Percentiles rank a stretch among this genome's conserved stretches.
phyloP scores from a whole-genome alignment of 371 early-diverging fungal genomes.

The Rhizomucor miehei region DNA sequence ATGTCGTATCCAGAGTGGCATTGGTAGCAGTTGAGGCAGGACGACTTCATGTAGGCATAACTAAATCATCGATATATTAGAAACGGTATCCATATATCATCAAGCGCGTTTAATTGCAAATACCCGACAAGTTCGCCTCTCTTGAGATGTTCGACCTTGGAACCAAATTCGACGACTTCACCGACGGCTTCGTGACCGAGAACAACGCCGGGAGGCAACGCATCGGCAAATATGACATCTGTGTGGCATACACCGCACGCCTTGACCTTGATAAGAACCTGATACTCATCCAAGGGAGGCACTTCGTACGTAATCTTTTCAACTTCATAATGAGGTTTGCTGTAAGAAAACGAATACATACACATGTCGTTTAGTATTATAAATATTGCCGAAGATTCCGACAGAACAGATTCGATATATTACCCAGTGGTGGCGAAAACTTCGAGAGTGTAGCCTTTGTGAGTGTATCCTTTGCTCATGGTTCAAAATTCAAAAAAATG shows the following conservation, averaged over 20 bases:
- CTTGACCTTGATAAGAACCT: slow-evolving; percentile 40
- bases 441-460: slow-evolving; percentile 10
- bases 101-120: neutral
- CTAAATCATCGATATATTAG: neutral
- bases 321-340: slow-evolving; percentile 13
- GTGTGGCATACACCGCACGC: slow-evolving; percentile 59
- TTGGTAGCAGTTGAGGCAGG: slow-evolving; percentile 40
- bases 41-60: slow-evolving; percentile 33
- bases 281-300: slow-evolving; percentile 12
- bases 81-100: neutral
- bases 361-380: no score
- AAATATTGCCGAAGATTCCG: neutral
- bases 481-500: neutral
- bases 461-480: neutral
- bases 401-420: neutral
- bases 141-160: slow-evolving; percentile 36
- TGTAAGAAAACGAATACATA: neutral
- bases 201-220: slow-evolving; percentile 12
- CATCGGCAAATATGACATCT: slow-evolving; percentile 31
- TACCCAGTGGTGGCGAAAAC: slow-evolving; percentile 14
- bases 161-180: slow-evolving; percentile 36
- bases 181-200: slow-evolving; percentile 56
- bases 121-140: slow-evolving; percentile 54
- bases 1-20: slow-evolving; percentile 47
- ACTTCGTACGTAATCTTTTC: slow-evolving; percentile 13